A percentile compares a stretch with the other conserved stretches of the same genome.
phyloP scores from a whole-genome alignment of 176 grass and related monocot species.

The Avena insularis region DNA sequence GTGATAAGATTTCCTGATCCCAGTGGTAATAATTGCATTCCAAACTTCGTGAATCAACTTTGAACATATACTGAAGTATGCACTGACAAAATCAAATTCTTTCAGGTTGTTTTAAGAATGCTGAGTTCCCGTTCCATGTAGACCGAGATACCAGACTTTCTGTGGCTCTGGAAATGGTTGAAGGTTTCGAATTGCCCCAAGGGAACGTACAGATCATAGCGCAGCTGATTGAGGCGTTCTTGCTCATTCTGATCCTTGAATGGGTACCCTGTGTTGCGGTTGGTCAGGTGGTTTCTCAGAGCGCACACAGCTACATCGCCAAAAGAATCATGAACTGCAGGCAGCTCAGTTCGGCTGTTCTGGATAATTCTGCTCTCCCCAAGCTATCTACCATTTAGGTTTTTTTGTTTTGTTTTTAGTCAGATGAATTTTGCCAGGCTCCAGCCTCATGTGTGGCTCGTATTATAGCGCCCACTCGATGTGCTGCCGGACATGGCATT shows the following conservation, averaged over 20 bases:
- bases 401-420: not conserved
- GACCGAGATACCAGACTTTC: slow-evolving; percentile 44
- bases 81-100: slow-evolving; percentile 22
- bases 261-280: slow-evolving; percentile 38
- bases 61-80: not conserved
- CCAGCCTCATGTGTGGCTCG: slow-evolving; percentile 28
- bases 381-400: slow-evolving; percentile 22
- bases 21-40: slow-evolving; percentile 28
- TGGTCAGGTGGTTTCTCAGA: slow-evolving; percentile 23
- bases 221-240: slow-evolving; percentile 55
- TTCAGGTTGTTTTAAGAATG: slow-evolving; percentile 45
- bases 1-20: slow-evolving; percentile 51
- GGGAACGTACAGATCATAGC: slow-evolving; percentile 40
- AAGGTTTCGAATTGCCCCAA: slow-evolving; percentile 37
- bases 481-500: slow-evolving; percentile 32
- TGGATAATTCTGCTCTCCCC: slow-evolving; percentile 31
- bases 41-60: not conserved
- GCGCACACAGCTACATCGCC: not conserved
- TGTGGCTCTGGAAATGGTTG: slow-evolving; percentile 55
- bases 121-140: slow-evolving; percentile 42
- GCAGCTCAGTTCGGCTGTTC: not conserved
- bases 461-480: slow-evolving; percentile 16
- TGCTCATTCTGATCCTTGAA: slow-evolving; percentile 44
- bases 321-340: slow-evolving; percentile 23
- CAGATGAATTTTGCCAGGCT: slow-evolving; percentile 23